phyloP scores from a whole-genome alignment of 2,329 filamentous ascomycete species.

The Botrytis cinerea region DNA sequence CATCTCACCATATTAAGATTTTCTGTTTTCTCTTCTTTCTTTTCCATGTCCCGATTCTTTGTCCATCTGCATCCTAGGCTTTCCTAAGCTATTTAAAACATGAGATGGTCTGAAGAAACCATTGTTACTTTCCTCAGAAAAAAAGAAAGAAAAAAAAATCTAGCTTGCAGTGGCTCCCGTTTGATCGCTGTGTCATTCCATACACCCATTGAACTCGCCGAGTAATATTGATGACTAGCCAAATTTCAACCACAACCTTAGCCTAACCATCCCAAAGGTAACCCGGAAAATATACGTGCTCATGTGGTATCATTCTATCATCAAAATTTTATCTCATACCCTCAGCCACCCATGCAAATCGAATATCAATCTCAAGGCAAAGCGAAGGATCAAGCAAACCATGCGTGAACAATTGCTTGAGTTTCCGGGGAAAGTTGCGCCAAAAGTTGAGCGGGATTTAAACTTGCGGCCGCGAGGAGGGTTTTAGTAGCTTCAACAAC shows the following conservation, averaged over 20 bases:
- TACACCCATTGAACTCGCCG: neutral
- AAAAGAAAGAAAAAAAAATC: neutral
- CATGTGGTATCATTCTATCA: conserved; percentile 27
- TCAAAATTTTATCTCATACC: conserved; percentile 22
- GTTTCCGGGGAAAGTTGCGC: conserved; percentile 75
- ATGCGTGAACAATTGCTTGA: conserved; percentile 76
- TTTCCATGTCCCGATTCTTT: neutral
- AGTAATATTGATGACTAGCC: conserved; percentile 25
- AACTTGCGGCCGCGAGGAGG: conserved; percentile 70
- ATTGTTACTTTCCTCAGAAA: neutral
- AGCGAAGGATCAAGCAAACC: conserved; percentile 56
- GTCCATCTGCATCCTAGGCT: neutral
- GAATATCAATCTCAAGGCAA: conserved; percentile 45
- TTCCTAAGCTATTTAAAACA: neutral
- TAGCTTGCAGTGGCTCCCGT: neutral
- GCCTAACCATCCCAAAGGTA: conserved; percentile 23
- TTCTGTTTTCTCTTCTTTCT: neutral
- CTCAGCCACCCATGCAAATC: conserved; percentile 16
- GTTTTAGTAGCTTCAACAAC: conserved; percentile 78
- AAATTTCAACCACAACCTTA: conserved; percentile 17
- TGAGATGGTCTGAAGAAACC: neutral
- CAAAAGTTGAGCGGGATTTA: conserved; percentile 76
- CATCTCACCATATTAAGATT: neutral
- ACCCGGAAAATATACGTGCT: conserved; percentile 26
- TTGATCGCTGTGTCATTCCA: conserved; percentile 26